These are phyloP conservation scores for Conoideocrella luteorostrata DNA, from an alignment of 2,329 filamentous ascomycete species.

Conservation along the genomic window DNA sequence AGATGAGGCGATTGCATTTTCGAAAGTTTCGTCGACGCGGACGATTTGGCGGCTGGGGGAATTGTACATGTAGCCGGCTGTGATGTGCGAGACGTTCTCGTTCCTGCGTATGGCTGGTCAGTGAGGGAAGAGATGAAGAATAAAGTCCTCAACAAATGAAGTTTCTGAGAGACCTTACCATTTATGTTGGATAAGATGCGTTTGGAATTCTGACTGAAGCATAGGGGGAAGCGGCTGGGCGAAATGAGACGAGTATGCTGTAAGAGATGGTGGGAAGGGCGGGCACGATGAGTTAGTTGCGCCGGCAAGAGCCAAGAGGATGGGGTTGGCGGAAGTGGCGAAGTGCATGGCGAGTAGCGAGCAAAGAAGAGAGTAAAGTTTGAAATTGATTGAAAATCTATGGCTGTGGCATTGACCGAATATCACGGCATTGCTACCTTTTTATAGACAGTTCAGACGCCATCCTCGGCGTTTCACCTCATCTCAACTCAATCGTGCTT, in stretches of 20 bases:
- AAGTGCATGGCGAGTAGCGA: no score
- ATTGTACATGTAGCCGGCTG: constrained; percentile 27
- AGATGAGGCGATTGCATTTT: constrained; percentile 22
- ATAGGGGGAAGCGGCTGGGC: constrained; percentile 25
- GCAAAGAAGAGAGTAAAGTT: no score
- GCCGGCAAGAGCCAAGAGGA: neutral
- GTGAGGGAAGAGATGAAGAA: neutral
- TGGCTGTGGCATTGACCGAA: no score
- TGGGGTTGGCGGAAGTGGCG: neutral
- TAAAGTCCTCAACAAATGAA: neutral
- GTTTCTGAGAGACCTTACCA: constrained; percentile 17
- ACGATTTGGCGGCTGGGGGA: constrained; percentile 24
- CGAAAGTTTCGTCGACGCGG: constrained; percentile 23
- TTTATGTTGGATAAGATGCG: constrained; percentile 32
- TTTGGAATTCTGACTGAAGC: constrained; percentile 23
- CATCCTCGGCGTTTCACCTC: no score
- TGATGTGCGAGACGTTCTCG: constrained; percentile 31
- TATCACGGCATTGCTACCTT: no score
- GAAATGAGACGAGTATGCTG: constrained; percentile 24
- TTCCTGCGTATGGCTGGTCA: constrained; percentile 22
- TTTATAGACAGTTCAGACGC: no score
- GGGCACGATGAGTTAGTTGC: constrained; percentile 9
- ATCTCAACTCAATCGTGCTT: no score
- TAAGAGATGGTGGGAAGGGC: constrained; percentile 20
- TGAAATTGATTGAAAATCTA: no score